Evolutionary conservation across 164 flowering plant genomes (phyloP).

Genomic region (Malania oleifera): DNA sequence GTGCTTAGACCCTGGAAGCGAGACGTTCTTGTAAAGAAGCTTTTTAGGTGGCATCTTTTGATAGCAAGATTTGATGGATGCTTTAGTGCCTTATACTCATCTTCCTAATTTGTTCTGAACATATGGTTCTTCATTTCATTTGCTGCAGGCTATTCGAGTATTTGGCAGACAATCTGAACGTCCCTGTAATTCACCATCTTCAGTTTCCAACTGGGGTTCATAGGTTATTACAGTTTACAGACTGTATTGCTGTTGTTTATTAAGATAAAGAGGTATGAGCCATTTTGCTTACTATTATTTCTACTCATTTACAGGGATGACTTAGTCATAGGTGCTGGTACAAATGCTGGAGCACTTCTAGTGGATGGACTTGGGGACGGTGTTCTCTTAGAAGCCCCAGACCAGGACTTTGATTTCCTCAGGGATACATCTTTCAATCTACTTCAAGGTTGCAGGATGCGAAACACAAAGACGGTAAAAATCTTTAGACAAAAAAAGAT

Average conservation of each 20-base stretch:
- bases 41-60: no score
- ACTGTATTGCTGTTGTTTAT: neutral
- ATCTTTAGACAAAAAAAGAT: neutral
- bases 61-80: no score
- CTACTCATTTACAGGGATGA: conserved; percentile 59
- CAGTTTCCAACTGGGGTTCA: conserved; percentile 65
- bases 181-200: conserved; percentile 90
- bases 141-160: conserved; percentile 79
- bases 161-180: conserved; percentile 60
- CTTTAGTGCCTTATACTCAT: neutral
- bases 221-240: conserved; percentile 40
- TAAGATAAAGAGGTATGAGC: neutral
- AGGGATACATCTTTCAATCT: conserved; percentile 91
- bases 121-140: conserved; percentile 11
- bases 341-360: conserved; percentile 82
- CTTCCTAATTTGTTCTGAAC: neutral
- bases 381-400: conserved; percentile 74
- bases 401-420: conserved; percentile 83
- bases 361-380: conserved; percentile 99
- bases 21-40: no score
- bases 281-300: conserved; percentile 9
- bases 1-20: no score
- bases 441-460: conserved; percentile 98
- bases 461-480: conserved; percentile 90
- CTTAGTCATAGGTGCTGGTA: conserved; percentile 85